Evolutionary conservation across 2,329 filamentous ascomycete genomes (phyloP), one percentile per base, ranked within the genome.

Genomic region (Pyrenophora tritici-repentis): DNA sequence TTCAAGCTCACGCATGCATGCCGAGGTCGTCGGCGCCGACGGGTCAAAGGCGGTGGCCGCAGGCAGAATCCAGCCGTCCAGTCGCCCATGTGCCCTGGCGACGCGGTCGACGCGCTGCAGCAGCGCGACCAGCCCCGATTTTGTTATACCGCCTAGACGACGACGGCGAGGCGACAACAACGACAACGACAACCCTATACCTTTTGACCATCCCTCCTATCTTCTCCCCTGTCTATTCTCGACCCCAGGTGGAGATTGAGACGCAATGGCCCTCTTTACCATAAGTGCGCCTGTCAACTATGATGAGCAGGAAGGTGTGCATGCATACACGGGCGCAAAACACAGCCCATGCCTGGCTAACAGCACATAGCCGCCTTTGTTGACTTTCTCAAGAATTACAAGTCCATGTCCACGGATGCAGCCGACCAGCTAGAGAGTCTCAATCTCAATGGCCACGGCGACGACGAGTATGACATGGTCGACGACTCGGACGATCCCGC

Each of bases 391-490:
- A 80, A 83, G 65, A 86, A 86, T 58, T 99, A 95, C 85, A 97
- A 99, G 79, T 87, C 87, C n/a, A 83, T 82, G 49, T 79, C 80
- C n/a, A 76, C 80, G 13, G 80, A 87, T 53, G 86, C 95, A 61
- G 86, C 90, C 33, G 87, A 92, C 71, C 91, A 91, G 37, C 83
- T 99, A 40, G 86, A 90, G 63, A 86, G 88, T 61, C 85, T 99
- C 66, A 89, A 89, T 68, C 89, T 99, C 59, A 88, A 91, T 72
- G 92, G 91, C 68, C 88, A 95, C 75, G 89, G 88, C 63, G 91
- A 88, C 74, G 92, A 96, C 67, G 91, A 96, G 66, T 90, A 96
- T 73, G 91, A 97, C 67, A 90, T 95, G 70, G 91, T 96, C 86
- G 90, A 96, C 71, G 88, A 92, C 64, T 83, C 86, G 55, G 87